Evolutionary conservation across 495 filamentous ascomycete species (phyloP).

Genomic region (Lophium mytilinum): DNA sequence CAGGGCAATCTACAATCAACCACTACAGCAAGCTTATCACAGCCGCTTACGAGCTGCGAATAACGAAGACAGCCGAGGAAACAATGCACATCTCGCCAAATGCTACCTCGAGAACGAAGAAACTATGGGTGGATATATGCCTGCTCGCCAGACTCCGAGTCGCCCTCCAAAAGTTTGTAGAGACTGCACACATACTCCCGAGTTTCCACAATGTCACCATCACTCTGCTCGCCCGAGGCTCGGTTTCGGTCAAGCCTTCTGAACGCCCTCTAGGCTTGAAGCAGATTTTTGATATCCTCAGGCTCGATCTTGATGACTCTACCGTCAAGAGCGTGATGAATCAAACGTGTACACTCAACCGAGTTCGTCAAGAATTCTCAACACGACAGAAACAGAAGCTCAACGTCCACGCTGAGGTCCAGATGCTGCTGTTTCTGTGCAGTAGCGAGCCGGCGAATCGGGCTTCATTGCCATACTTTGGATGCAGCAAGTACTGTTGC

Average conservation of each 20-base stretch:
- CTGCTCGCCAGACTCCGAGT: constrained; percentile 2
- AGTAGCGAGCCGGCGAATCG: not conserved
- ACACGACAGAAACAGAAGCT: constrained; percentile 8
- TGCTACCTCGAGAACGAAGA: constrained; percentile 3
- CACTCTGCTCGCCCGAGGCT: not conserved
- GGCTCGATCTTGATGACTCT: not conserved
- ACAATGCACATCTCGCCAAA: not conserved
- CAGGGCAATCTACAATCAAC: not conserved
- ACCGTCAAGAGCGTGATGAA: not conserved
- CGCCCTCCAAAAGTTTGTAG: constrained; percentile 3
- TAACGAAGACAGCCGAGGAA: constrained; percentile 3
- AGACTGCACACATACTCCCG: constrained; percentile 2
- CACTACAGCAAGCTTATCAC: not conserved
- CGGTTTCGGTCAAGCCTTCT: not conserved
- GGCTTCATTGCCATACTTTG: constrained; percentile 1
- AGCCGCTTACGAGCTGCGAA: constrained; percentile 1
- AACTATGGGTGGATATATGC: constrained; percentile 2
- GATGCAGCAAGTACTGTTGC: constrained; percentile 8
- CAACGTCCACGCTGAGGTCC: constrained; percentile 7
- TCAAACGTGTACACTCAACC: not conserved
- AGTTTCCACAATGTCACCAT: constrained; percentile 8
- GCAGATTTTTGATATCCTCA: constrained; percentile 3
- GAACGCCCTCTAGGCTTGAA: constrained; percentile 1
- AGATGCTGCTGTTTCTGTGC: constrained; percentile 1
- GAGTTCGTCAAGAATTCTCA: constrained; percentile 1